A percentile compares a stretch with the other conserved stretches of the same genome.
These are phyloP conservation scores for Metrosideros polymorpha DNA, from an alignment of 441 rosid genomes.

Conservation along the genomic window DNA sequence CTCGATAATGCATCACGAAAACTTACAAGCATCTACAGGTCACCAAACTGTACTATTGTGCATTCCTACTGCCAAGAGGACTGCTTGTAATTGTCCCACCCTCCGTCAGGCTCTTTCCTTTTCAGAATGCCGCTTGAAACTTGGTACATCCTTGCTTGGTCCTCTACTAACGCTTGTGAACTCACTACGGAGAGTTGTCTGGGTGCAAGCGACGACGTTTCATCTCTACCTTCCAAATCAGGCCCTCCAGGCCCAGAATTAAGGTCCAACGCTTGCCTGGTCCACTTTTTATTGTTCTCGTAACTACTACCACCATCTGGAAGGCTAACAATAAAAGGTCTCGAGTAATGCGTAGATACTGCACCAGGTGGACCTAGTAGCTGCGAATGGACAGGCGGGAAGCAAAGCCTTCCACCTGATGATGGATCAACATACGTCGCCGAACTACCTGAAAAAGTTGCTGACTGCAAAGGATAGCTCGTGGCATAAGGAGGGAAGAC, in stretches of 20 bases:
- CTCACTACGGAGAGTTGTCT: slow-evolving; percentile 28
- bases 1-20: background rate
- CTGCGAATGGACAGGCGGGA: slow-evolving; percentile 41
- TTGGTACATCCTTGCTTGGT: slow-evolving; percentile 55
- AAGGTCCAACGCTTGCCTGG: slow-evolving; percentile 42
- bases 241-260: slow-evolving; percentile 53
- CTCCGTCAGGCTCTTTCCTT: slow-evolving; percentile 78
- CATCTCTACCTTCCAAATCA: slow-evolving; percentile 47
- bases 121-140: slow-evolving; percentile 31
- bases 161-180: slow-evolving; percentile 36
- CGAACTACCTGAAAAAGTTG: slow-evolving; percentile 37
- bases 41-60: slow-evolving; percentile 15
- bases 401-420: slow-evolving; percentile 35
- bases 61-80: slow-evolving; percentile 48
- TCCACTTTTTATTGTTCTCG: slow-evolving; percentile 39
- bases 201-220: slow-evolving; percentile 18
- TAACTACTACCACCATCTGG: slow-evolving; percentile 33
- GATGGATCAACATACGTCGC: slow-evolving; percentile 43
- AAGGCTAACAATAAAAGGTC: slow-evolving; percentile 41
- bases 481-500: slow-evolving; percentile 36
- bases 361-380: slow-evolving; percentile 38
- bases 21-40: slow-evolving; percentile 40
- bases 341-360: slow-evolving; percentile 27
- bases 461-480: slow-evolving; percentile 34
- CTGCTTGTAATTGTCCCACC: slow-evolving; percentile 61